Base-by-base conservation (phyloP, 164 flowering plant species). In the Piper longum region DNA sequence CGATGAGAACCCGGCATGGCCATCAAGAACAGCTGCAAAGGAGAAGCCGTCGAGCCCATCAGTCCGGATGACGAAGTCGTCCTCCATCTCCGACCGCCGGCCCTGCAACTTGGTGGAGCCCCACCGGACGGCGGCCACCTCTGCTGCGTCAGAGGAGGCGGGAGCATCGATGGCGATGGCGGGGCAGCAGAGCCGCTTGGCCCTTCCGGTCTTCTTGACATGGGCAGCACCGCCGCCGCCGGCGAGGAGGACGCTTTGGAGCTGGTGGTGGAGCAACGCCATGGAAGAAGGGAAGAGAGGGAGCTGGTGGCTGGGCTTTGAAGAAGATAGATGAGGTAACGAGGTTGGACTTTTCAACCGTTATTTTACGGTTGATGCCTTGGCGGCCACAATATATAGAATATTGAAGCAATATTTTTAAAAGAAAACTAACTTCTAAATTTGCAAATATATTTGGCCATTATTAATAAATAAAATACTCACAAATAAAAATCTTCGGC, bases 1-100 rank as follows among this genome's bases (percentile, higher is more conserved):
- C 7, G 96, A 81, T 16, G 95, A 83, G 67, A 78, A 79, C 1
- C 99, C 99, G 18, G 82, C 96, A 64, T 95, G 99, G 55, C 99
- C 97, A 71, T 93, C 99, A 57, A 95, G 82, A 63, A 95, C 96
- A 1, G 97, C 99, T 26, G 97, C 99, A 66, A 77, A 95, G 43
- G 85, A 81, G 79, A 90, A 90, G 0, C 86, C 95, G 54, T 76
- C 70, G 58, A 82, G 77, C 8, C 71, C 80, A 48, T 87, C 89
- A 0, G 95, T 69, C 39, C 82, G 78, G 42, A 88, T 67, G 54
- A 93, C 75, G 54, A 78, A 69, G 65, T 80, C 97, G 60, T 93
- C 97, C 70, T 93, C 99, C 99, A 90, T 93, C 79, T 90, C 99
- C 12, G 87, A 89, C 1, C 96, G 76, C 1, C 68, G 66, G 7